phyloP scores from a whole-genome alignment of 495 filamentous ascomycete species.

The Penicillium malachiteum region DNA sequence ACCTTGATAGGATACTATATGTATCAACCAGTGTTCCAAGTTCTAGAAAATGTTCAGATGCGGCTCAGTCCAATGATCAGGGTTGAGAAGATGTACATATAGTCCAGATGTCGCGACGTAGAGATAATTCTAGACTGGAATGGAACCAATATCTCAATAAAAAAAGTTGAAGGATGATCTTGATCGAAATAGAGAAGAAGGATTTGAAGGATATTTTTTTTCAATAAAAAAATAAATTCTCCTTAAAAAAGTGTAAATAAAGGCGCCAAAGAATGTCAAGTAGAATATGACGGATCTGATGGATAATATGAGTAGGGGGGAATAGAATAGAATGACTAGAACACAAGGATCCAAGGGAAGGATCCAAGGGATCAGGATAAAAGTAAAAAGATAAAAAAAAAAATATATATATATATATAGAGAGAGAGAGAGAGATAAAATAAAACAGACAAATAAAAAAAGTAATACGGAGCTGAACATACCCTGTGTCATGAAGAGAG shows the following conservation, averaged over 20 bases:
- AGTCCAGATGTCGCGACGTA: not conserved
- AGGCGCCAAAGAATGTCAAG: not conserved
- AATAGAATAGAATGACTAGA: not conserved
- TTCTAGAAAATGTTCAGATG: not conserved
- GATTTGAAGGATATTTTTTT: no score
- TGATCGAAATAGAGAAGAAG: not conserved
- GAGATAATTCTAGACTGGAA: not conserved
- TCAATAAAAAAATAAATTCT: not conserved
- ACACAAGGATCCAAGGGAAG: not conserved
- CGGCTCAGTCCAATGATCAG: not conserved
- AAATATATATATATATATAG: not conserved
- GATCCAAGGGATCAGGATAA: no score
- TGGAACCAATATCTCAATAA: conserved; percentile 5
- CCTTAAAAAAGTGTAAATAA: no score
- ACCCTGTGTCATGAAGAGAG: conserved; percentile 16
- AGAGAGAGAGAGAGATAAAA: no score
- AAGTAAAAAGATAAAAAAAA: not conserved
- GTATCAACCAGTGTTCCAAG: not conserved
- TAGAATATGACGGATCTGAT: conserved; percentile 22
- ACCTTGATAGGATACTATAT: not conserved
- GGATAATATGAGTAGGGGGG: no score
- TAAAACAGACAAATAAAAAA: not conserved
- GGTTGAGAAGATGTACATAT: not conserved
- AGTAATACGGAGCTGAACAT: conserved; percentile 5
- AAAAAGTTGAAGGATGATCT: conserved; percentile 8